Evolutionary conservation across 1,139 yeast species (phyloP), one percentile per base, ranked within the genome.

Genomic region (Kodamaea suecica): DNA sequence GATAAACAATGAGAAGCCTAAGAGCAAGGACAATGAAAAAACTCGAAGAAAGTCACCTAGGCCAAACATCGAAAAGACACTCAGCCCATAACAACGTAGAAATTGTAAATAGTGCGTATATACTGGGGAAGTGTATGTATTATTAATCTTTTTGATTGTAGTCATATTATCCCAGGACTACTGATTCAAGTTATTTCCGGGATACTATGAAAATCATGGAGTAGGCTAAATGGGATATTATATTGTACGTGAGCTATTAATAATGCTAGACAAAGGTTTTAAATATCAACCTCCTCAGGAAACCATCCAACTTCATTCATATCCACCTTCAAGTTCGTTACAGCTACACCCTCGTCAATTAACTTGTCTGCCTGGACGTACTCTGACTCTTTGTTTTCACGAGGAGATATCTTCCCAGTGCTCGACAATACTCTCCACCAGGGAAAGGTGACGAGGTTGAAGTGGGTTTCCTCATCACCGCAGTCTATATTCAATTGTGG

Each of bases 351-450:
- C 55, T 83, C 90, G 0, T 43, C 50, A 9, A 56, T 40, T n/a
- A 83, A 55, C 35, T 53, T 50, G 4, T 60, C 59, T 3, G 71
- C 69, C 49, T 84, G 94, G 12, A 50, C 48, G 19, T 56, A 50
- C 29, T 70, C 72, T n/a, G 76, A 70, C 17, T 53, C 57, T 3
- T 60, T 47, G 23, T 62, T 53, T 1, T 63, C 76, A 19, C 87
- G 58, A 1, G 73, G 71, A 2, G 88, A 74, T 2, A 84, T 78
- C 21, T 60, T 63, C 0, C 94, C 94, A 13, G 74, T 61, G 12
- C 84, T 64, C 31, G 73, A 72, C 13, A 84, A 61, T 2, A 84
- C 85, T 35, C 95, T 61, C 90, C 92, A 84, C 95, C 95, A 84
- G 1, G 95, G 94, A 5, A 27, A 27, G 11, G 7, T 27, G 4